Conservation (phyloP, 225 moss, liverwort and hornwort species). For the Asterella californica region DNA sequence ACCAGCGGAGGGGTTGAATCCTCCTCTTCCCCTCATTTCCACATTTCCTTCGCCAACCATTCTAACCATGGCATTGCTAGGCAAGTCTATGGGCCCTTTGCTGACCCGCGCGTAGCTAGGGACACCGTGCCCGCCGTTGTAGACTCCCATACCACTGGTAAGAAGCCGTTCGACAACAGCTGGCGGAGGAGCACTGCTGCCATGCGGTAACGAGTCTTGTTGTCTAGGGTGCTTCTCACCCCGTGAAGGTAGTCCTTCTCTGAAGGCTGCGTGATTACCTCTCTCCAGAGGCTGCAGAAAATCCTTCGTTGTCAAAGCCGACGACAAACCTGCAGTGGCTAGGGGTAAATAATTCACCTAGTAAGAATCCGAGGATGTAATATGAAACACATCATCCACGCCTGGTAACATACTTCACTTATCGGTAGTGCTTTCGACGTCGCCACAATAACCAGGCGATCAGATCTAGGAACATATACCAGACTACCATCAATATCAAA, state of each 20-base stretch:
- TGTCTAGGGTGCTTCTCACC: slow-evolving; percentile 33
- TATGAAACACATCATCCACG: not conserved
- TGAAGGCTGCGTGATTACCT: slow-evolving; percentile 39
- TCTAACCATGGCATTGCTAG: slow-evolving; percentile 46
- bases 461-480: not conserved
- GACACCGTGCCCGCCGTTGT: slow-evolving; percentile 14
- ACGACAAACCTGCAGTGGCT: slow-evolving; percentile 46
- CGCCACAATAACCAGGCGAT: slow-evolving; percentile 8
- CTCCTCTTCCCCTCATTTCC: slow-evolving; percentile 49
- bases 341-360: not conserved
- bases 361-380: not conserved
- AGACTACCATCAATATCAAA: not conserved
- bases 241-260: slow-evolving; percentile 44
- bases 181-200: slow-evolving; percentile 36
- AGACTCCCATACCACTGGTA: slow-evolving; percentile 21
- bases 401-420: not conserved
- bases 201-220: slow-evolving; percentile 15
- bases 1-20: slow-evolving; percentile 15
- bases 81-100: slow-evolving; percentile 32
- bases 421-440: not conserved
- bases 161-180: slow-evolving; percentile 41
- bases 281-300: slow-evolving; percentile 70
- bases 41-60: slow-evolving; percentile 48
- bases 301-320: slow-evolving; percentile 63
- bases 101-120: slow-evolving; percentile 35